These are phyloP conservation scores for Dactylonectria estremocensis DNA, from an alignment of 2,329 filamentous ascomycete genomes.

Conservation along the genomic window DNA sequence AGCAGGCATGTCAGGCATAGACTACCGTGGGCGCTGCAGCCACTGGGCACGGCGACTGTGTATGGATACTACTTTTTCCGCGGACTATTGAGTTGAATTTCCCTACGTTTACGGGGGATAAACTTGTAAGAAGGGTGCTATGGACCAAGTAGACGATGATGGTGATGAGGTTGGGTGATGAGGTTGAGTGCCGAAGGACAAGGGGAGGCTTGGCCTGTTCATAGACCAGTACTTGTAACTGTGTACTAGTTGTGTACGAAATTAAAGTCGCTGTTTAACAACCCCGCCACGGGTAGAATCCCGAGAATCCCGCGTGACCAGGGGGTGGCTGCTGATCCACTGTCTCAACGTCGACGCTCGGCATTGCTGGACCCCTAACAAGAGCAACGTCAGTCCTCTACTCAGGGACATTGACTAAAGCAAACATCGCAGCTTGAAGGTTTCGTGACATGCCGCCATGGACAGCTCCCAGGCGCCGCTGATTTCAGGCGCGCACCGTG, in stretches of 20 bases:
- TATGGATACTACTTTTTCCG: conserved; percentile 49
- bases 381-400: conserved; percentile 25
- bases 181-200: conserved; percentile 14
- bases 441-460: conserved; percentile 45
- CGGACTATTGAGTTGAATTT: conserved; percentile 23
- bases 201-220: conserved; percentile 10
- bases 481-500: conserved; percentile 51
- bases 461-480: conserved; percentile 58
- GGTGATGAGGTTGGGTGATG: background rate
- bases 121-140: conserved; percentile 9
- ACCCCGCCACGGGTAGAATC: conserved; percentile 7
- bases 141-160: conserved; percentile 3
- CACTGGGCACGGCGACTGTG: conserved; percentile 49
- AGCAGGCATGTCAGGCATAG: conserved; percentile 52
- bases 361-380: conserved; percentile 21
- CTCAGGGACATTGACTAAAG: conserved; percentile 20
- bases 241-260: rapidly evolving
- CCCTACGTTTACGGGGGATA: background rate
- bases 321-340: conserved; percentile 41
- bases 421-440: conserved; percentile 6
- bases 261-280: conserved; percentile 21
- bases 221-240: conserved; percentile 31
- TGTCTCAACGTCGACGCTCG: conserved; percentile 32
- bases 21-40: conserved; percentile 51
- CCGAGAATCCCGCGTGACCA: conserved; percentile 44